These are phyloP conservation scores for Xylaria sp. DNA, from an alignment of 2,329 filamentous ascomycete species.

Conservation along the genomic window DNA sequence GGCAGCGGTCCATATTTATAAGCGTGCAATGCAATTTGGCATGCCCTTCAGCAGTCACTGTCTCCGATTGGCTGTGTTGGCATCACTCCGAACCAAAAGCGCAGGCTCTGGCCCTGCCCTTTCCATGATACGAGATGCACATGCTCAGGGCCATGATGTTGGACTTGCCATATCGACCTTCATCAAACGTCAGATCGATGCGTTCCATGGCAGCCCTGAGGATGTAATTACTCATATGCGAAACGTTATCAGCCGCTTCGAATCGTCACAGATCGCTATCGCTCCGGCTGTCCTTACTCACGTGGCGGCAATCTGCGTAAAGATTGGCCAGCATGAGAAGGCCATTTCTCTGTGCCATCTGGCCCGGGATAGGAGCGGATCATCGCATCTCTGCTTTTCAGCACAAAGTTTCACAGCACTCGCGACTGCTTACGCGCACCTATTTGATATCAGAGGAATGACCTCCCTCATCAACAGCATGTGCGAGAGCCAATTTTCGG, in stretches of 20 bases:
- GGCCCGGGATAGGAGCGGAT: constrained; percentile 42
- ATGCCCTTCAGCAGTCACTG: constrained; percentile 54
- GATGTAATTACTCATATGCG: constrained; percentile 44
- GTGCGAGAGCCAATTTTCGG: constrained; percentile 35
- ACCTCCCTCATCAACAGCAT: constrained; percentile 41
- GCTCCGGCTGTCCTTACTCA: constrained; percentile 42
- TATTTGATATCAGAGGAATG: constrained; percentile 40
- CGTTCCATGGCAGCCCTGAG: constrained; percentile 37
- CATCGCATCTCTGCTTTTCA: constrained; percentile 45
- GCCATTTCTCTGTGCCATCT: constrained; percentile 46
- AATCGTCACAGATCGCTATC: constrained; percentile 43
- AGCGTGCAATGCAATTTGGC: constrained; percentile 48
- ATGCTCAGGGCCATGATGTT: constrained; percentile 55
- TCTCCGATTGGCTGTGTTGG: constrained; percentile 60
- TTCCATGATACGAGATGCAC: constrained; percentile 54
- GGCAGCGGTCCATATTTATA: constrained; percentile 54
- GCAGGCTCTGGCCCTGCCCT: constrained; percentile 49
- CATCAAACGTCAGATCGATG: constrained; percentile 43
- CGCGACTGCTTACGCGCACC: constrained; percentile 42
- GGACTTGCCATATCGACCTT: constrained; percentile 48
- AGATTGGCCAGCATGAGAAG: constrained; percentile 39
- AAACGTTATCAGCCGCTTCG: constrained; percentile 43
- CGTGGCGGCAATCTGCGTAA: constrained; percentile 42
- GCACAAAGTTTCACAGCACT: constrained; percentile 40
- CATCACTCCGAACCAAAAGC: constrained; percentile 51